Evolutionary conservation across 2,329 filamentous ascomycete genomes (phyloP).

Genomic region (Plenodomus tracheiphilus): DNA sequence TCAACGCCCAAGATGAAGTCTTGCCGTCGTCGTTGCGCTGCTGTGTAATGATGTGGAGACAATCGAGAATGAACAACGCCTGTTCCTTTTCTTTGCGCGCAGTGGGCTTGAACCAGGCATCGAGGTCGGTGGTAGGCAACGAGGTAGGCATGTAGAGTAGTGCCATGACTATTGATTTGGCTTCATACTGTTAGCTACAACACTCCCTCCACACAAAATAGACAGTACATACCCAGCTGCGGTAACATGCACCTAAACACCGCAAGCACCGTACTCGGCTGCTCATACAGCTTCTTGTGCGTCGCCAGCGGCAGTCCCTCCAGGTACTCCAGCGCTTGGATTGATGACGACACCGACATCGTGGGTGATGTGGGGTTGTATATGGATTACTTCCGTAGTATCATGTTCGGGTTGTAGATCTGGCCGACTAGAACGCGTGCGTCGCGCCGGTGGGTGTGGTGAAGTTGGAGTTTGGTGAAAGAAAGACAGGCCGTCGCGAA

Average conservation of each 20-base stretch:
- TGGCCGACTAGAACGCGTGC: slow-evolving; percentile 16
- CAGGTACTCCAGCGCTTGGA: slow-evolving; percentile 81
- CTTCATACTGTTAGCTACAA: slow-evolving; percentile 49
- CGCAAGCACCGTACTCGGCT: slow-evolving; percentile 91
- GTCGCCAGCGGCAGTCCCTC: slow-evolving; percentile 88
- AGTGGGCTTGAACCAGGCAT: slow-evolving; percentile 79
- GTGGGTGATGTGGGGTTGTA: slow-evolving; percentile 42
- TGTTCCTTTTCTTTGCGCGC: slow-evolving; percentile 77
- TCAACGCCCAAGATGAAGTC: slow-evolving; percentile 71
- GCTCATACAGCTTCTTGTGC: slow-evolving; percentile 89
- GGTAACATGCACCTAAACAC: slow-evolving; percentile 98
- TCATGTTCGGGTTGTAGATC: slow-evolving; percentile 31
- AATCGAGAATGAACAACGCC: slow-evolving; percentile 76
- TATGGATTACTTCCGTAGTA: slow-evolving; percentile 29
- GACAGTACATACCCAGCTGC: slow-evolving; percentile 67
- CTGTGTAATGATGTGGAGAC: slow-evolving; percentile 79
- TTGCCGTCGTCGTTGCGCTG: slow-evolving; percentile 61
- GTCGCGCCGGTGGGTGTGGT: slow-evolving; percentile 6
- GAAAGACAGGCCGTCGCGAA: background rate
- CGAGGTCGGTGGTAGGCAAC: slow-evolving; percentile 77
- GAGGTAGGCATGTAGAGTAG: slow-evolving; percentile 88
- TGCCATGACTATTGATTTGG: slow-evolving; percentile 94
- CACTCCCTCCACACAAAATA: background rate
- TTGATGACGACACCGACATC: slow-evolving; percentile 59
- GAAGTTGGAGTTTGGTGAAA: slow-evolving; percentile 10